Base-by-base conservation (phyloP, 2,329 filamentous ascomycete species). In the Mycosphaerella arachidis region DNA sequence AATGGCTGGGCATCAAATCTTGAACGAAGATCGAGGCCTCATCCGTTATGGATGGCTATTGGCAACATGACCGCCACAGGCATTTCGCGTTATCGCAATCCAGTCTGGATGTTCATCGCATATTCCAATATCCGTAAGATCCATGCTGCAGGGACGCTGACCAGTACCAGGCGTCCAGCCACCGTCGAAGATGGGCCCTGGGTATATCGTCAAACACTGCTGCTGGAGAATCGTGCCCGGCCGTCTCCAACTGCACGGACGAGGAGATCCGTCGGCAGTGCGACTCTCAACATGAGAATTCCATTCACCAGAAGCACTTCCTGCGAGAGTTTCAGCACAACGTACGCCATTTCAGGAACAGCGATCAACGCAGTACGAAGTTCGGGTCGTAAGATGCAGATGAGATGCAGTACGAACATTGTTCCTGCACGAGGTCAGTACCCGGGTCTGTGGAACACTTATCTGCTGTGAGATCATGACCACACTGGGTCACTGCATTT, bases 371-470 rank as follows among this genome's bases (percentile, higher is more conserved):
- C 31, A 33, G 52, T 54, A 30, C 55, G 30, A 56, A 56, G 46
- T 48, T 56, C 53, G 35, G 40, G 43, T 48, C 33, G 33, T 27
- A 35, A 48, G n/a, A 35, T 48, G 55, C 46, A 51, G 55, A 18
- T 48, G 46, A 40, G 45, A 54, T 62, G 60, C 60, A 57, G 31
- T 52, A 35, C 60, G 60, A 59, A 52, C 60, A 62, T 62, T 59
- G 60, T 62, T 55, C 60, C 55, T 57, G 57, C 60, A 59, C 57
- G 60, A 55, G 60, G 45, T 18, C 40, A 43, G 35, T 48, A 31
- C 33, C 50, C 50, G 56, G 55, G 27, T 31, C 48, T 51, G 46
- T 48, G 31, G 55, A 31, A 51, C 40, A 5, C 13, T 5, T 13
- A 57, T 31, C 33, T 27, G 35, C 48, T 53, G 56, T 58, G 56